Conservation (phyloP, 2,329 filamentous ascomycete species). For the Cladosporium sp. region DNA sequence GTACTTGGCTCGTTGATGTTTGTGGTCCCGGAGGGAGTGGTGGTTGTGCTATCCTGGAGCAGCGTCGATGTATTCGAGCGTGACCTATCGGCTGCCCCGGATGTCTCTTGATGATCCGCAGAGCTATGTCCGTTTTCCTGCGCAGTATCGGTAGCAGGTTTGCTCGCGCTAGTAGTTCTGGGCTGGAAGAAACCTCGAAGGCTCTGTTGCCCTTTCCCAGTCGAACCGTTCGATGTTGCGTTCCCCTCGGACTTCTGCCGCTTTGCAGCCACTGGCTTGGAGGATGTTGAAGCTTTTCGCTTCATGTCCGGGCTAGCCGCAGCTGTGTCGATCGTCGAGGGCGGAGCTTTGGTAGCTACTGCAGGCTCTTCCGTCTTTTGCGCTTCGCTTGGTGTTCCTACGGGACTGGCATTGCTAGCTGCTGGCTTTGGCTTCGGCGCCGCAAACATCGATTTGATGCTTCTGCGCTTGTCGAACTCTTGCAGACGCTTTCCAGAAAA, state of each 20-base stretch:
- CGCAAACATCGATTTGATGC: constrained; percentile 88
- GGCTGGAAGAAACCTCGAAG: constrained; percentile 76
- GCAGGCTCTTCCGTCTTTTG: neutral
- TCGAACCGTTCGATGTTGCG: constrained; percentile 14
- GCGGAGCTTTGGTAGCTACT: neutral
- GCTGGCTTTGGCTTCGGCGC: constrained; percentile 32
- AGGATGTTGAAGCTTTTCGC: constrained; percentile 27
- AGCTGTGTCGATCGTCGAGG: neutral
- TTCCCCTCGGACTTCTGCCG: constrained; percentile 42
- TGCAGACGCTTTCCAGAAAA: constrained; percentile 78
- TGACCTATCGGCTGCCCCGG: neutral
- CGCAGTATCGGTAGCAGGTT: neutral
- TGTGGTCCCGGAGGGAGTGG: neutral
- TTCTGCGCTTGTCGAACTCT: constrained; percentile 78
- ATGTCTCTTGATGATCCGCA: neutral
- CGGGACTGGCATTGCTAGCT: neutral
- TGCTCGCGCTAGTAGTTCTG: constrained; percentile 32
- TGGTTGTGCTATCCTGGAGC: neutral
- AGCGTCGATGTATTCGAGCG: too few relatives aligned
- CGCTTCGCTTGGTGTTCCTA: neutral
- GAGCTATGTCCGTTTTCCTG: neutral
- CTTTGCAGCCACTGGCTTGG: constrained; percentile 38
- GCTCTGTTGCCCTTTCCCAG: constrained; percentile 51
- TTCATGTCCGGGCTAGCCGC: constrained; percentile 22
- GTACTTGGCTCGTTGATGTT: neutral